phyloP scores from a whole-genome alignment of 352 stramenopile species.

The Globisporangium irregulare region DNA sequence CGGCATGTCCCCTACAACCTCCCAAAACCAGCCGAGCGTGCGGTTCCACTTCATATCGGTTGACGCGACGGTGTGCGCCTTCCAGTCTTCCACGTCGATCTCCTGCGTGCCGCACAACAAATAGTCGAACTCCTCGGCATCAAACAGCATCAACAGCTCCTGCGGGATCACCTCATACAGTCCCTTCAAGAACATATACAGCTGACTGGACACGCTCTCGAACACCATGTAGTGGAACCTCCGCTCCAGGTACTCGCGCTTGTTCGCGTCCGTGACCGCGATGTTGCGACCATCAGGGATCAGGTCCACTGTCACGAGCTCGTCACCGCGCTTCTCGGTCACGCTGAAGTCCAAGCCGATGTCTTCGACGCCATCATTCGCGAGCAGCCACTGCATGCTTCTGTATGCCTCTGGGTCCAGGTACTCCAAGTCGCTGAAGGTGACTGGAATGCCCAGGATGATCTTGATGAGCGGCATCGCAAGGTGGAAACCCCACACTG shows the following conservation, averaged over 20 bases:
- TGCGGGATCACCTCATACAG: conserved; percentile 91
- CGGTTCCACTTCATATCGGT: conserved; percentile 52
- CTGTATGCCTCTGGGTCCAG: too few relatives aligned
- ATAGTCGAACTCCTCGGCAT: conserved; percentile 97
- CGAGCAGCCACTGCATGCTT: too few relatives aligned
- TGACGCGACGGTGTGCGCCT: conserved; percentile 66
- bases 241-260: conserved; percentile 85
- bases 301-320: conserved; percentile 34
- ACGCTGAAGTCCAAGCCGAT: conserved; percentile 45
- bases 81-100: conserved; percentile 97
- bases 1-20: conserved; percentile 25
- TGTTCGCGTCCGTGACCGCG: conserved; percentile 90
- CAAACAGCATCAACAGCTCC: conserved; percentile 93
- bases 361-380: conserved; percentile 27
- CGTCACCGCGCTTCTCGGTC: conserved; percentile 17
- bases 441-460: conserved; percentile 88
- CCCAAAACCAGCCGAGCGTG: conserved; percentile 93
- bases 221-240: conserved; percentile 91
- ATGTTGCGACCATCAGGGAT: conserved; percentile 41
- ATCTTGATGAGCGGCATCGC: conserved; percentile 96
- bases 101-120: conserved; percentile 95
- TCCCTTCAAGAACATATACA: conserved; percentile 81
- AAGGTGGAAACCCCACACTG: conserved; percentile 92
- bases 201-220: conserved; percentile 76
- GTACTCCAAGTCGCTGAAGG: too few relatives aligned